Evolutionary conservation across 768 basidiomycete genomes (phyloP).

Genomic region (Tricholoma terreum): DNA sequence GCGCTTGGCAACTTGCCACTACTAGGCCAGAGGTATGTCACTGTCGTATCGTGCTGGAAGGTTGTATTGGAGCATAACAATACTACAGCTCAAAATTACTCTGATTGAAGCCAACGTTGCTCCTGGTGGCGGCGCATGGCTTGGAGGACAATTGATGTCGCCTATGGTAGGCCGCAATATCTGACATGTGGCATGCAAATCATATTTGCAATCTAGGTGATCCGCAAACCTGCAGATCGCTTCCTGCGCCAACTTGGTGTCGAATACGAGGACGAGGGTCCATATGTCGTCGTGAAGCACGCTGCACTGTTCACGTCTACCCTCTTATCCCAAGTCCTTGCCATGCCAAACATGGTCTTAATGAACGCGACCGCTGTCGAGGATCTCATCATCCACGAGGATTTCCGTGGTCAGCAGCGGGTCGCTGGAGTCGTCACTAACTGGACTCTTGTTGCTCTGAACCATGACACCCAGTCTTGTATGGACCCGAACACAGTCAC

Average conservation of each 20-base stretch:
- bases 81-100: constrained; percentile 42
- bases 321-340: constrained; percentile 65
- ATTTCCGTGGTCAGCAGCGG: constrained; percentile 50
- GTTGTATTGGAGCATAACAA: not conserved
- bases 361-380: constrained; percentile 83
- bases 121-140: constrained; percentile 76
- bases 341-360: constrained; percentile 67
- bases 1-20: constrained; percentile 70
- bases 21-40: constrained; percentile 57
- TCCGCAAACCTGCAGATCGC: constrained; percentile 72
- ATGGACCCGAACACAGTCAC: constrained; percentile 83
- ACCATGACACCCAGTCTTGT: constrained; percentile 75
- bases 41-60: not conserved
- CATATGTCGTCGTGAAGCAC: constrained; percentile 78
- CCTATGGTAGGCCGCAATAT: constrained; percentile 51
- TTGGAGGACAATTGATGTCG: constrained; percentile 76
- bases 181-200: not conserved
- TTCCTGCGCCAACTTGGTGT: constrained; percentile 71
- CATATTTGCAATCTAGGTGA: constrained; percentile 42
- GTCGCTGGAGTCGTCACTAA: constrained; percentile 51
- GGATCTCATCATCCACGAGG: constrained; percentile 68
- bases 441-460: constrained; percentile 50
- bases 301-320: constrained; percentile 81
- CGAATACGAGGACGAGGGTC: constrained; percentile 74
- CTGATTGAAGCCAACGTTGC: constrained; percentile 79